Evolutionary conservation across 345 rosid genomes (phyloP), one percentile per base, ranked within the genome.

Genomic region (Gossypium australe): DNA sequence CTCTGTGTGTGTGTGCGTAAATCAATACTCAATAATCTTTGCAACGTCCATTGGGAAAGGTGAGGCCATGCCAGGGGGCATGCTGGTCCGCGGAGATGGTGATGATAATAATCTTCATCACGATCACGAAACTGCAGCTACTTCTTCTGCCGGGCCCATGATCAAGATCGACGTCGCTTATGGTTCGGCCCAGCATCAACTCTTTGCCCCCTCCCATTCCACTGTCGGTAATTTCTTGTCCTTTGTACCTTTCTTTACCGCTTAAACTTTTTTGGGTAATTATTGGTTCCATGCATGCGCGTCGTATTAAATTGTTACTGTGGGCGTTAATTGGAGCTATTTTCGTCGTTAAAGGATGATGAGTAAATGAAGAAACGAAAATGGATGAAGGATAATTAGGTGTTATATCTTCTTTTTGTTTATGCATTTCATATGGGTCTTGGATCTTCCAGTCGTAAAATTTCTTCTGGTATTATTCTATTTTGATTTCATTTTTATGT

Each of bases 161-260:
- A 75, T 86, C 74, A 81, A 74, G 70, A 80, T 88, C 81, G 72
- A 76, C 64, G 84, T 79, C 70, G 63, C 85, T 24, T 80, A 72
- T 61, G 87, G 85, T 71, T 64, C 88, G 16, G 49, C 81, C 34
- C 84, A 80, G 68, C 79, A 62, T 81, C 79, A 85, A 59, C 74
- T 88, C 58, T 72, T 5, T 58, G 71, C 14, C 56, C 56, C 71
- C 29, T 10, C 55, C 34, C 71, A 45, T 67, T 67, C 53, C 71
- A 86, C 94, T 78, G 87, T 94, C 76, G 97, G 98, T 94, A 83
- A 76, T 67, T 70, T 12, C 67, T 16, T 61, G n/a, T 16, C 70
- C 18, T 65, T 34, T 13, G 9, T 53, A 16, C 16, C 29, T 45
- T 17, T 74, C 68, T 57, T 47, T 48, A 20, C 17, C 16, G 53